A percentile compares a stretch with the other conserved stretches of the same genome.
Evolutionary conservation across 1,139 yeast species (phyloP).

Genomic region (Suhomyces coccinellae): DNA sequence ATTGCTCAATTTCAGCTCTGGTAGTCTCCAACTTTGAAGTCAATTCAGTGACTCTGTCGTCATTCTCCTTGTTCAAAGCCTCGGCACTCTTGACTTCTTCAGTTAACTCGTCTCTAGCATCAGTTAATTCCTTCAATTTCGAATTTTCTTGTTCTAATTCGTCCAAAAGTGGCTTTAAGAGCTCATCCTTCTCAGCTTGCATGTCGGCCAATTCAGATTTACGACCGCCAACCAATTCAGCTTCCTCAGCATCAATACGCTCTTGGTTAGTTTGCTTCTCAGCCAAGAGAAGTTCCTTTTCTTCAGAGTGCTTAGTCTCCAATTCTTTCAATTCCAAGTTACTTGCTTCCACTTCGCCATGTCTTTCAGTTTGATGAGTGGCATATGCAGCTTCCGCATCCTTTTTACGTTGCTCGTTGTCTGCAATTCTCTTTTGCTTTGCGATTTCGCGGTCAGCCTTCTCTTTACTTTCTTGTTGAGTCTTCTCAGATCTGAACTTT

Average conservation of each 20-base stretch:
- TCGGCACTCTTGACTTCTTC: constrained; percentile 38
- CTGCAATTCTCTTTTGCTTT: constrained; percentile 37
- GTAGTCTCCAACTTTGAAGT: constrained; percentile 39
- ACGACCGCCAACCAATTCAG: constrained; percentile 40
- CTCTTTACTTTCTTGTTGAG: constrained; percentile 51
- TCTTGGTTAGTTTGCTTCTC: constrained; percentile 45
- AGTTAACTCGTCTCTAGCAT: constrained; percentile 38
- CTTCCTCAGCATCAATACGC: constrained; percentile 45
- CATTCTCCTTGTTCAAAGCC: constrained; percentile 35
- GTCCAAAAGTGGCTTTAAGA: constrained; percentile 41
- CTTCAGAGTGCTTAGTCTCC: constrained; percentile 35
- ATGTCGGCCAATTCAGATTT: constrained; percentile 45
- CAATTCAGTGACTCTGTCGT: constrained; percentile 35
- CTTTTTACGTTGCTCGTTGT: constrained; percentile 41
- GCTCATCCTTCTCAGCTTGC: constrained; percentile 48
- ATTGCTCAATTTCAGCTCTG: constrained; percentile 38
- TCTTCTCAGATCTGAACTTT: constrained; percentile 52
- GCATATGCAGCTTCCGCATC: constrained; percentile 40
- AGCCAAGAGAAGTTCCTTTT: constrained; percentile 38
- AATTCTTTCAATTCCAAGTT: constrained; percentile 37
- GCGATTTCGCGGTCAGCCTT: constrained; percentile 41
- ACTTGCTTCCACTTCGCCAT: constrained; percentile 39
- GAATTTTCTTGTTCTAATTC: constrained; percentile 41
- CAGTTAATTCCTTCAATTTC: constrained; percentile 41
- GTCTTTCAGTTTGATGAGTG: constrained; percentile 35